These are phyloP conservation scores for Orbilia oligospora DNA, from an alignment of 2,329 filamentous ascomycete species.

Conservation along the genomic window DNA sequence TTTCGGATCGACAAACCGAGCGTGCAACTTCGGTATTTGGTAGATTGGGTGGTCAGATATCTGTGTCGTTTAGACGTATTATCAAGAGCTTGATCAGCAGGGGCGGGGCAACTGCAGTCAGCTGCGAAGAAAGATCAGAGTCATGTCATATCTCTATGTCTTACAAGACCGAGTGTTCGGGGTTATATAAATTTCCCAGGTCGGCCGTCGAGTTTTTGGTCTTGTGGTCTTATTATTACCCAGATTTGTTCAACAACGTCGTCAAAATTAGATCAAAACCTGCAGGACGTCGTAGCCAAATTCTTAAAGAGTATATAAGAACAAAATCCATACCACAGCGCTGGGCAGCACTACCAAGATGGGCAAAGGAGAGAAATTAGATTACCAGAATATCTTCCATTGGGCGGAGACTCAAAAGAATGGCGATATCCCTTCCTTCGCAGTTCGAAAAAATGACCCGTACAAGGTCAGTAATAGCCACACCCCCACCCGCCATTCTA, in stretches of 20 bases:
- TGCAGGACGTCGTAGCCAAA: too few species aligned
- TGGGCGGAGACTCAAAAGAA: slow-evolving; percentile 76
- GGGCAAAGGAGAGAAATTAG: slow-evolving; percentile 60
- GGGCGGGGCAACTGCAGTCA: slow-evolving; percentile 8
- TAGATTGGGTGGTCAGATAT: not conserved
- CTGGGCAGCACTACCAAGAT: not conserved
- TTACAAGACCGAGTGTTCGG: not conserved
- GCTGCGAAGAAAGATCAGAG: slow-evolving; percentile 1
- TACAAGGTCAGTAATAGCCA: slow-evolving; percentile 65
- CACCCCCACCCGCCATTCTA: slow-evolving; percentile 66
- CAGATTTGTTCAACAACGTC: not conserved
- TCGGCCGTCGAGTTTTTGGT: not conserved
- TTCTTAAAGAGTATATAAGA: not conserved
- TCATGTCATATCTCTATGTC: slow-evolving; percentile 23
- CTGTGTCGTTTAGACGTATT: slow-evolving; percentile 11
- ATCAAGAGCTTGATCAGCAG: slow-evolving; percentile 47
- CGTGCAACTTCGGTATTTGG: slow-evolving; percentile 8
- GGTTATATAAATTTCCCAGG: slow-evolving; percentile 15
- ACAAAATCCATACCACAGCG: not conserved
- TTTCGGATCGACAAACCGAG: slow-evolving; percentile 35
- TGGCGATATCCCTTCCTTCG: slow-evolving; percentile 72
- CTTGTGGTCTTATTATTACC: not conserved
- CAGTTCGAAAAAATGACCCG: slow-evolving; percentile 71
- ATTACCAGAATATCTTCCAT: slow-evolving; percentile 72
- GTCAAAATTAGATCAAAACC: not conserved